Percentiles rank a stretch among this genome's conserved stretches.
Evolutionary conservation across 2,329 filamentous ascomycete genomes (phyloP).

Genomic region (Hypocreales sp.): DNA sequence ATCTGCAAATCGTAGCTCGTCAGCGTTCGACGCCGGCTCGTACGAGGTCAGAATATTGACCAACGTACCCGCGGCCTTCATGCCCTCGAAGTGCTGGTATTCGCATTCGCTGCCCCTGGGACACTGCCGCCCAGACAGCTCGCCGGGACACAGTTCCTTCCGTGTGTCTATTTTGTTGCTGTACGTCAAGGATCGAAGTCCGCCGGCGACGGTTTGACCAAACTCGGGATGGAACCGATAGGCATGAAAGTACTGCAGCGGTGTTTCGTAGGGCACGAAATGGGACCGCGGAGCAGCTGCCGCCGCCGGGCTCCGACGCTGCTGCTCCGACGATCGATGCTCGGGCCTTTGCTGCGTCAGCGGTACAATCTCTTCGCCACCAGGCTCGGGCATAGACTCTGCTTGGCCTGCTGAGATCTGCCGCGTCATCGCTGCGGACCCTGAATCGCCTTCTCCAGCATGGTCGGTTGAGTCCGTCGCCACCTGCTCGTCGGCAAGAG

Average conservation of each 20-base stretch:
- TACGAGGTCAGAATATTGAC: conserved; percentile 5
- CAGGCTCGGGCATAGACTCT: conserved; percentile 10
- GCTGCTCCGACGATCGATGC: too few relatives aligned
- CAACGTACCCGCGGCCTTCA: conserved; percentile 23
- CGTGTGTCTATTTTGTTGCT: conserved; percentile 76
- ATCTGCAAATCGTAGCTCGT: conserved; percentile 42
- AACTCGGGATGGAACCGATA: conserved; percentile 83
- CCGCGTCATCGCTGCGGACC: conserved; percentile 8
- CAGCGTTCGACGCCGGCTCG: conserved; percentile 23
- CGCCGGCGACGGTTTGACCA: conserved; percentile 50
- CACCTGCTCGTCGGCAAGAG: too few relatives aligned
- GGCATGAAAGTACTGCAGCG: conserved; percentile 66
- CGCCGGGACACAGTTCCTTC: conserved; percentile 60
- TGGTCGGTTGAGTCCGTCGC: too few relatives aligned
- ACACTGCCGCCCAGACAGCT: conserved; percentile 55
- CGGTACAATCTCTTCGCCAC: conserved; percentile 20
- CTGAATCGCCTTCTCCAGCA: conserved; percentile 7
- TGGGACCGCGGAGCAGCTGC: conserved; percentile 5
- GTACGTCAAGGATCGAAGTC: conserved; percentile 81
- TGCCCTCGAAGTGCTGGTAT: conserved; percentile 56
- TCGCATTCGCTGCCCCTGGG: conserved; percentile 55
- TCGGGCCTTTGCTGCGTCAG: not conserved
- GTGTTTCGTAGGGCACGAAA: conserved; percentile 59
- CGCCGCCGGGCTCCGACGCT: not conserved
- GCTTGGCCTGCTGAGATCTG: conserved; percentile 15